phyloP scores from a whole-genome alignment of 23 red algal species.

The Cyanidium caldarium region DNA sequence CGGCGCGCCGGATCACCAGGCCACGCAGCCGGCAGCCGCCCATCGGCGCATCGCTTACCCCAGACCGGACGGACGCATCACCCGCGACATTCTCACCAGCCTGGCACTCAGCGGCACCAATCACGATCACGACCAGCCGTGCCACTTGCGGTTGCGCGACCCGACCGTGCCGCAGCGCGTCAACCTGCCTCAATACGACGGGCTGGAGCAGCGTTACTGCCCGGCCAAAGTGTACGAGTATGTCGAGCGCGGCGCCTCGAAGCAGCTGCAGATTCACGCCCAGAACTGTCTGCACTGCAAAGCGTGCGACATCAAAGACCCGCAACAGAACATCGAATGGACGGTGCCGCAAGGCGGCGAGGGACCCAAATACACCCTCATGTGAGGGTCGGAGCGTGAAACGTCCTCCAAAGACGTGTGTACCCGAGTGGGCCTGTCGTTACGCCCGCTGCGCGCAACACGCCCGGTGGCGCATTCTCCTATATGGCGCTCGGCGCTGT shows the following conservation, averaged over 20 bases:
- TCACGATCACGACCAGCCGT: conserved; percentile 86
- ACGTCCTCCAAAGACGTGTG: too few species aligned
- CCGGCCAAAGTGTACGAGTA: conserved; percentile 99
- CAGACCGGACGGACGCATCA: conserved; percentile 43
- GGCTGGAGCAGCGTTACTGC: conserved; percentile 69
- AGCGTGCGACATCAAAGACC: conserved; percentile 96
- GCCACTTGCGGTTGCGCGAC: conserved; percentile 58
- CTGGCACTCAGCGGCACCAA: conserved; percentile 80
- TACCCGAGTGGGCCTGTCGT: too few species aligned
- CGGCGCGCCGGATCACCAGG: conserved; percentile 33
- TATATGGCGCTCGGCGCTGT: too few species aligned
- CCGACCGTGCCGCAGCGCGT: conserved; percentile 22
- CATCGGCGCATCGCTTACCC: conserved; percentile 36
- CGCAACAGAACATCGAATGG: conserved; percentile 88
- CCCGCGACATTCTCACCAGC: conserved; percentile 73
- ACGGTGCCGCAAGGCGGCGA: conserved; percentile 70
- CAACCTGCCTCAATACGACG: conserved; percentile 56
- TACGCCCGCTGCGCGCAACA: too few species aligned
- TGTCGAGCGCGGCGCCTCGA: conserved; percentile 7
- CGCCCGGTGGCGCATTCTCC: too few species aligned
- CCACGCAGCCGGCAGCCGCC: conserved; percentile 20
- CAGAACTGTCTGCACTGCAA: conserved; percentile 98
- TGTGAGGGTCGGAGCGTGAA: conserved; percentile 15
- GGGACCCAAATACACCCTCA: conserved; percentile 84
- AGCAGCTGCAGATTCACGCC: conserved; percentile 61